Evolutionary conservation across 2,329 filamentous ascomycete species (phyloP).

Genomic region (Didymella exigua): DNA sequence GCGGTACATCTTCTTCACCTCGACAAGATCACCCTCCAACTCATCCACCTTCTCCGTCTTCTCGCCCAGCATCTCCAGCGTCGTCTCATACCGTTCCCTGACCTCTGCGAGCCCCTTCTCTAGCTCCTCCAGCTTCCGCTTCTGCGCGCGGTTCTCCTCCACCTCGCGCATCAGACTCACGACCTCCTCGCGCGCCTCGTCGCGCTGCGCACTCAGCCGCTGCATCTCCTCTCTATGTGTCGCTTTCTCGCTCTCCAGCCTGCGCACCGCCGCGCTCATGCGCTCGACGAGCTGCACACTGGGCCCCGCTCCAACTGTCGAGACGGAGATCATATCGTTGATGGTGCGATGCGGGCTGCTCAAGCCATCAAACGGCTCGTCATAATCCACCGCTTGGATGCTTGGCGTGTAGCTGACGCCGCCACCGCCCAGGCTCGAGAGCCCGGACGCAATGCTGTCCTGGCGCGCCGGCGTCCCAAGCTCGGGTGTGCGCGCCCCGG

Average conservation of each 20-base stretch:
- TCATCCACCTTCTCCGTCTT: conserved; percentile 96
- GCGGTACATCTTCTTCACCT: conserved; percentile 95
- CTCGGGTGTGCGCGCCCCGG: conserved; percentile 45
- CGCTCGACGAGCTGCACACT: conserved; percentile 94
- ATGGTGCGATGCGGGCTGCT: conserved; percentile 70
- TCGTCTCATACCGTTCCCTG: conserved; percentile 82
- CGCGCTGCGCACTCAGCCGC: conserved; percentile 80
- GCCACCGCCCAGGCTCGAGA: conserved; percentile 42
- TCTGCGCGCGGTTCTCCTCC: conserved; percentile 69
- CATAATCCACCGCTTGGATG: conserved; percentile 52
- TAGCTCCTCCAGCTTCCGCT: conserved; percentile 65
- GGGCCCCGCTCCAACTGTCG: conserved; percentile 86
- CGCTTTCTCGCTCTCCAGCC: conserved; percentile 90
- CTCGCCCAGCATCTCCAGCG: conserved; percentile 92
- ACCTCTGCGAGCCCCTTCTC: conserved; percentile 72
- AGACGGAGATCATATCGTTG: conserved; percentile 81
- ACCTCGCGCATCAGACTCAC: conserved; percentile 86
- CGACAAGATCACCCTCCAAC: conserved; percentile 82
- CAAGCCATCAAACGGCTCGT: conserved; percentile 60
- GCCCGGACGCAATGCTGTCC: conserved; percentile 41
- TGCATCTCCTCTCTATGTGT: conserved; percentile 84
- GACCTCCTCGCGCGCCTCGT: conserved; percentile 92
- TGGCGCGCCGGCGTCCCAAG: conserved; percentile 42
- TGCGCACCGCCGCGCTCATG: conserved; percentile 90
- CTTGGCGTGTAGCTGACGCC: conserved; percentile 53